These are phyloP conservation scores for Exophiala spinifera DNA, from an alignment of 2,329 filamentous ascomycete genomes.

Conservation along the genomic window DNA sequence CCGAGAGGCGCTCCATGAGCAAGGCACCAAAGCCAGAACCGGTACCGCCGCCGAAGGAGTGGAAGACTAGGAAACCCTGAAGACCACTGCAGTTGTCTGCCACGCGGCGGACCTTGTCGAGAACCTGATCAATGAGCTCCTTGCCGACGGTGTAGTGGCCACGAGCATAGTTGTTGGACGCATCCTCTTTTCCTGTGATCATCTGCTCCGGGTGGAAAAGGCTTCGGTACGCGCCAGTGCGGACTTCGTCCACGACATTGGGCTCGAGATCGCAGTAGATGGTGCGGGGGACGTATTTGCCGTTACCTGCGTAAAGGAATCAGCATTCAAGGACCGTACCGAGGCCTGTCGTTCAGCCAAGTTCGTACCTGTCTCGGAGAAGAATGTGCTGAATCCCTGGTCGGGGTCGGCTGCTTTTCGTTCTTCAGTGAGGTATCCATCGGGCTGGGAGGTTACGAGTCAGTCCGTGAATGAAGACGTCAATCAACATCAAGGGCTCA, in stretches of 20 bases:
- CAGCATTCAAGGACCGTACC: background rate
- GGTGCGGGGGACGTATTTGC: conserved; percentile 97
- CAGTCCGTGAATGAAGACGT: conserved; percentile 22
- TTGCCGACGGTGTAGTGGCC: conserved; percentile 99
- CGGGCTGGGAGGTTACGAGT: conserved; percentile 61
- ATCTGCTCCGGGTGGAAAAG: conserved; percentile 99
- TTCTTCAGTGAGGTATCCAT: conserved; percentile 98
- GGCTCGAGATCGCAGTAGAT: conserved; percentile 99
- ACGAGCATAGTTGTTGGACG: conserved; percentile 99
- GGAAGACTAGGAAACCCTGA: conserved; percentile 99
- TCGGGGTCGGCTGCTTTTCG: conserved; percentile 90
- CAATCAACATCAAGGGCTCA: conserved; percentile 49
- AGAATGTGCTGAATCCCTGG: conserved; percentile 99
- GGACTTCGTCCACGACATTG: conserved; percentile 98
- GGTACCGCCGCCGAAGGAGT: conserved; percentile 98
- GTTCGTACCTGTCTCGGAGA: conserved; percentile 92
- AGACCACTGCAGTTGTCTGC: conserved; percentile 98
- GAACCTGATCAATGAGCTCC: conserved; percentile 96
- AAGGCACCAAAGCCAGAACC: conserved; percentile 98
- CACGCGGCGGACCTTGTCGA: conserved; percentile 96
- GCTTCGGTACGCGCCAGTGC: conserved; percentile 91
- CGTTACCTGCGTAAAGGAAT: conserved; percentile 64
- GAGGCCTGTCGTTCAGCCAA: conserved; percentile 7
- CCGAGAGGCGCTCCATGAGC: conserved; percentile 93
- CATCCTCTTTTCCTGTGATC: conserved; percentile 99